These are phyloP conservation scores for Huntiella omanensis DNA, from an alignment of 2,329 filamentous ascomycete species.

Conservation along the genomic window DNA sequence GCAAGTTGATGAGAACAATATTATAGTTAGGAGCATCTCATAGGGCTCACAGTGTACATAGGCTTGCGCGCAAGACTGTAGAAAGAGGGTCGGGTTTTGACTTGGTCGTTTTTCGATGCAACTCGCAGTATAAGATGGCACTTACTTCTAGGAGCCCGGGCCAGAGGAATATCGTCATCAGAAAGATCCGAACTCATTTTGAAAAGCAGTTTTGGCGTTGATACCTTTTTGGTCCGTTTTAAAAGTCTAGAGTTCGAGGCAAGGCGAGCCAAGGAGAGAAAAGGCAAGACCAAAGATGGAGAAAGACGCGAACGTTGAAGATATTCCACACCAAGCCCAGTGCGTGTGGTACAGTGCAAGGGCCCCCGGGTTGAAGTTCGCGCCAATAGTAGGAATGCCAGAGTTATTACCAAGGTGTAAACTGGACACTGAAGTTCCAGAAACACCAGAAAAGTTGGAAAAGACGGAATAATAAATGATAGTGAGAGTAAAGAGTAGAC, in stretches of 20 bases:
- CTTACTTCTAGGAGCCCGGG: slow-evolving; percentile 40
- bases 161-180: slow-evolving; percentile 68
- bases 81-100: neutral
- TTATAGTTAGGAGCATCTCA: no score
- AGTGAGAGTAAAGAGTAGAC: neutral
- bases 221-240: neutral
- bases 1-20: no score
- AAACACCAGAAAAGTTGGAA: neutral
- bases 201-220: slow-evolving; percentile 8
- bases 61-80: slow-evolving; percentile 12
- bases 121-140: slow-evolving; percentile 14
- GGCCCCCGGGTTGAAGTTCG: slow-evolving; percentile 1
- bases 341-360: slow-evolving; percentile 5
- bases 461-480: neutral
- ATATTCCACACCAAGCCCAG: neutral
- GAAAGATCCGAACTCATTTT: slow-evolving; percentile 24
- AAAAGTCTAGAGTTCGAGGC: neutral
- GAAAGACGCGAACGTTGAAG: slow-evolving; percentile 14
- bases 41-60: no score
- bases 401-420: neutral
- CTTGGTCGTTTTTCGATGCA: neutral
- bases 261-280: slow-evolving; percentile 20
- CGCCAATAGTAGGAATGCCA: slow-evolving; percentile 1
- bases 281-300: slow-evolving; percentile 15
- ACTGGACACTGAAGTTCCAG: neutral